phyloP scores from a whole-genome alignment of 2,329 filamentous ascomycete genomes.

The Lasiodiplodia citricola region DNA sequence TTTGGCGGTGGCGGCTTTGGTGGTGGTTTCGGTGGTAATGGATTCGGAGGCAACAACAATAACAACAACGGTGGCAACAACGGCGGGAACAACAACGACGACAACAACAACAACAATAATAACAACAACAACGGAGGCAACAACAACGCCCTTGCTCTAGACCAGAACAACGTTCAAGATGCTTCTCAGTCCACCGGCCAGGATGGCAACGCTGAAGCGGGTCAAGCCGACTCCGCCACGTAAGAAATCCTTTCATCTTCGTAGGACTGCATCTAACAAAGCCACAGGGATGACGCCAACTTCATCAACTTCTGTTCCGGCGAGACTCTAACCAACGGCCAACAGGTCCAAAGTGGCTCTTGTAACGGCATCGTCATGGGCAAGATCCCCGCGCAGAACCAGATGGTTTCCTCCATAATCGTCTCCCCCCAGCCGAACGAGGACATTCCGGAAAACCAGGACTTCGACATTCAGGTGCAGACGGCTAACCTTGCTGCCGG shows the following conservation, averaged over 20 bases:
- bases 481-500: conserved; percentile 58
- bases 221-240: conserved; percentile 54
- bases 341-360: conserved; percentile 56
- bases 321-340: conserved; percentile 61
- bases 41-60: conserved; percentile 22
- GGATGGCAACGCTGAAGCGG: conserved; percentile 43
- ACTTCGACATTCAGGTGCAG: conserved; percentile 57
- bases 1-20: conserved; percentile 32
- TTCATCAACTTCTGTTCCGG: conserved; percentile 67
- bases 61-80: conserved; percentile 9
- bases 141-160: conserved; percentile 36
- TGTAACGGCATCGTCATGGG: conserved; percentile 67
- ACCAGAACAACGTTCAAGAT: conserved; percentile 50
- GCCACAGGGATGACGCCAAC: conserved; percentile 55
- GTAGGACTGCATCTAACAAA: conserved; percentile 27
- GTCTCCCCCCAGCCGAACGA: conserved; percentile 52
- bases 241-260: conserved; percentile 35
- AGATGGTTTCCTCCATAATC: conserved; percentile 64
- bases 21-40: not conserved
- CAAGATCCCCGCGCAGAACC: conserved; percentile 55
- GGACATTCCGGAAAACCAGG: conserved; percentile 45
- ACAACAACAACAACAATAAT: conserved; percentile 26
- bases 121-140: conserved; percentile 31
- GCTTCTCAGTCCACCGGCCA: conserved; percentile 50
- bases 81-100: conserved; percentile 19